phyloP scores from a whole-genome alignment of 78 protist genomes.

The Bodo saltans region DNA sequence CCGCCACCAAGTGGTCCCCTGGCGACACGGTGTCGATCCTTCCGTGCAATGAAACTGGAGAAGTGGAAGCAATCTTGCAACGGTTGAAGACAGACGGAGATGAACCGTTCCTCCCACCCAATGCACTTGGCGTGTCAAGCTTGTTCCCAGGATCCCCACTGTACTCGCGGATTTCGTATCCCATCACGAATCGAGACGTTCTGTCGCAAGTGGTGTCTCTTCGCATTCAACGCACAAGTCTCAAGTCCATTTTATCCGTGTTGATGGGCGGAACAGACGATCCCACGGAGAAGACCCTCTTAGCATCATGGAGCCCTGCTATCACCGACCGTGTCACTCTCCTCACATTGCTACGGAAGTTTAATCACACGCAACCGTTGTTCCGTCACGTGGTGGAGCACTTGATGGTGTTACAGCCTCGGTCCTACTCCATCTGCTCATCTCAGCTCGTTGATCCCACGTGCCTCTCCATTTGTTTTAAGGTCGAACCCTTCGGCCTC shows the following conservation, averaged over 20 bases:
- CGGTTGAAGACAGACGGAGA: not conserved
- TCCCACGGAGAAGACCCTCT: not conserved
- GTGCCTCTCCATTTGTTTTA: slow-evolving; percentile 60
- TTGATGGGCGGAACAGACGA: not conserved
- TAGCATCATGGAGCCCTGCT: slow-evolving; percentile 8
- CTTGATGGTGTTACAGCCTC: slow-evolving; percentile 68
- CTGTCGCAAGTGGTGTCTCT: not conserved
- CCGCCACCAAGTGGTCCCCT: slow-evolving; percentile 27
- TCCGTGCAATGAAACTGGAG: not conserved
- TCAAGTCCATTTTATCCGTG: not conserved
- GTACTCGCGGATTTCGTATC: not conserved
- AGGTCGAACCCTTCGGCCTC: slow-evolving; percentile 39
- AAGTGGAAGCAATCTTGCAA: slow-evolving; percentile 8
- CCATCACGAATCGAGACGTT: slow-evolving; percentile 9
- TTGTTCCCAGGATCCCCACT: not conserved
- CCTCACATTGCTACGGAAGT: slow-evolving; percentile 45
- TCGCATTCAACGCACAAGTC: not conserved
- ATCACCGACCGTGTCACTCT: too few species aligned
- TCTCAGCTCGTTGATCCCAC: slow-evolving; percentile 35
- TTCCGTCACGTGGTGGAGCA: slow-evolving; percentile 66
- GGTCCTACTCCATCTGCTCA: slow-evolving; percentile 86
- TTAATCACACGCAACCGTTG: slow-evolving; percentile 46
- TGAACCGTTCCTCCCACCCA: slow-evolving; percentile 11
- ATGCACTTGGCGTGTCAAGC: not conserved
- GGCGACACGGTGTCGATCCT: slow-evolving; percentile 29